phyloP scores from a whole-genome alignment of 768 basidiomycete species.

The Suillus alpinus region DNA sequence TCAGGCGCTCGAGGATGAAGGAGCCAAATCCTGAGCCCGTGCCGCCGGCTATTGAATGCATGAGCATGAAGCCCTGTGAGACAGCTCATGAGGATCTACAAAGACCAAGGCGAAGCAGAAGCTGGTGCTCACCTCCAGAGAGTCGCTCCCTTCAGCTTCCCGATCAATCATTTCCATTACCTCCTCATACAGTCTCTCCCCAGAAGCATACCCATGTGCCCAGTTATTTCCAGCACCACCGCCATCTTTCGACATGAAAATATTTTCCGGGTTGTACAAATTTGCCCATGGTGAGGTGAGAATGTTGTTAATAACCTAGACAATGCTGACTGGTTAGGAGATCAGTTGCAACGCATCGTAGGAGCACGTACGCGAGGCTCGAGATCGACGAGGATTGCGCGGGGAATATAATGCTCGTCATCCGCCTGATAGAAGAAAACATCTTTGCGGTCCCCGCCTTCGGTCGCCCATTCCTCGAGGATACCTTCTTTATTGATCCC shows the following conservation, averaged over 20 bases:
- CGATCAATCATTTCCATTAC: constrained; percentile 99
- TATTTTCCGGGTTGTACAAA: constrained; percentile 97
- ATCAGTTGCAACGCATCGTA: neutral
- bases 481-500: constrained; percentile 95
- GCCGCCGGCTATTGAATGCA: constrained; percentile 98
- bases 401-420: constrained; percentile 97
- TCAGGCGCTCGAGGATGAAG: constrained; percentile 93
- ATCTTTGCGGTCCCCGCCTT: constrained; percentile 95
- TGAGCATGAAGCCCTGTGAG: constrained; percentile 93
- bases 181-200: constrained; percentile 91
- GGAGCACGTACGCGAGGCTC: constrained; percentile 80
- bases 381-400: constrained; percentile 93
- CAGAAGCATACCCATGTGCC: constrained; percentile 91
- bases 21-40: constrained; percentile 98
- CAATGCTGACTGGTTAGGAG: constrained; percentile 1
- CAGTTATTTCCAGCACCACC: constrained; percentile 99
- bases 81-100: neutral
- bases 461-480: constrained; percentile 95
- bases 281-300: constrained; percentile 80
- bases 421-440: constrained; percentile 99
- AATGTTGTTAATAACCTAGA: constrained; percentile 94
- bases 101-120: neutral
- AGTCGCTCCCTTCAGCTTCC: constrained; percentile 97
- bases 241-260: constrained; percentile 92
- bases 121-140: constrained; percentile 69